These are phyloP conservation scores for Sideroxylon spinosum DNA, from an alignment of 179 eudicot species.

Conservation along the genomic window DNA sequence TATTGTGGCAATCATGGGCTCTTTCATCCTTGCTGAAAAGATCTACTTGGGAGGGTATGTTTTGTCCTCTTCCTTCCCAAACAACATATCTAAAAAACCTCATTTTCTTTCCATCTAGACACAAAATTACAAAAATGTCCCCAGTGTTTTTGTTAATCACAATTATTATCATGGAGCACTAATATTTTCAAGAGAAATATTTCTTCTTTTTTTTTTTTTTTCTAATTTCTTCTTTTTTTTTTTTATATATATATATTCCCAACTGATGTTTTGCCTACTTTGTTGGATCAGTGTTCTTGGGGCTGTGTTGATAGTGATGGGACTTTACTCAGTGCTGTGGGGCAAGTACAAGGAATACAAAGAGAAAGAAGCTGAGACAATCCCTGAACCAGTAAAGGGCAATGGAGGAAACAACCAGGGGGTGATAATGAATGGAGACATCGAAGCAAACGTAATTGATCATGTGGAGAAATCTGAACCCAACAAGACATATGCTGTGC, in stretches of 20 bases:
- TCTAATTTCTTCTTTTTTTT: no score
- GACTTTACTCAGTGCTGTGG: constrained; percentile 87
- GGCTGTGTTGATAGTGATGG: constrained; percentile 65
- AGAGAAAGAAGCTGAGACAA: constrained; percentile 51
- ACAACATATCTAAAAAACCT: neutral
- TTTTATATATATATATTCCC: no score
- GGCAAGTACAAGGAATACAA: constrained; percentile 83
- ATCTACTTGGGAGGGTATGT: constrained; percentile 74
- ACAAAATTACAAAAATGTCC: neutral
- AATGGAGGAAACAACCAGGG: constrained; percentile 21
- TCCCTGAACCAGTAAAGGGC: constrained; percentile 52
- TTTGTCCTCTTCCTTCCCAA: neutral
- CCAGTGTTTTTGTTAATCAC: neutral
- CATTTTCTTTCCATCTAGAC: no score
- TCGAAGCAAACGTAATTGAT: constrained; percentile 33
- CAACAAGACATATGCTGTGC: constrained; percentile 12
- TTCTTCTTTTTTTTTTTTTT: neutral
- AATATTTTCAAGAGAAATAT: neutral
- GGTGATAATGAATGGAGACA: constrained; percentile 25
- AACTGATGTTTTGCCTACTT: neutral
- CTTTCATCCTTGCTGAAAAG: constrained; percentile 87
- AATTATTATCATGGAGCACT: neutral
- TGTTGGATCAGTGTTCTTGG: constrained; percentile 56
- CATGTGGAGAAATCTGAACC: constrained; percentile 33
- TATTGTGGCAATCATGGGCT: constrained; percentile 90